Base-by-base conservation (phyloP, 208 protist species). In the Wallacemonas sp. region DNA sequence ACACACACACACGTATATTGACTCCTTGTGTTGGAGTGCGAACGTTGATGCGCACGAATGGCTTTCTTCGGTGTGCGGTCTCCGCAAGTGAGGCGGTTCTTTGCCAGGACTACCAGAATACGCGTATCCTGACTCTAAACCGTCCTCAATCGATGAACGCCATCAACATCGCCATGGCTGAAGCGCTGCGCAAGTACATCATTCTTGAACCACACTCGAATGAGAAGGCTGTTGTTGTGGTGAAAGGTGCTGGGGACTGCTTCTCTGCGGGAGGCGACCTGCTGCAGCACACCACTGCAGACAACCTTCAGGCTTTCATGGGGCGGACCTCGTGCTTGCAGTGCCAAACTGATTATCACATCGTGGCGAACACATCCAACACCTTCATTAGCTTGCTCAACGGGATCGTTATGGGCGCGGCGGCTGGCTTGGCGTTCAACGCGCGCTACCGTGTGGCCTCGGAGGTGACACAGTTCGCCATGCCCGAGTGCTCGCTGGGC, bases 331-430 rank as follows among this genome's bases (percentile, higher is more conserved):
- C 86, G 27, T 76, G 73, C 37, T 12, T 74, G 33, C 75, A 85
- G 50, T 87, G 84, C 34, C 66, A 77, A 68, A 59, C 85, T 9
- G 76, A 91, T 52, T 66, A 94, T 41, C 68, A 79, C 48, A 85
- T 93, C 30, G 30, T 24, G 30, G 38, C 41, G 6, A 66, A 54
- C 59, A 52, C 67, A 13, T 48, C 58, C 21, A 57, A 45, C 68
- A 71, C 29, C 67, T 80, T 46, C 66, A 69, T 61, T 64, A 86
- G 36, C 55, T 85, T 53, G 78, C 71, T 62, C 64, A 78, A 89
- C 45, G 87, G 87, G 1, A 80, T 88, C 39, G 78, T 85, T 10
- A 88, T 91, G 81, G 87, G 88, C n/a, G 85, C 82, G 10, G 88
- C 77, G 38, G 81, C 87, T 6, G 88, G 85, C 12, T 27, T 91